phyloP scores from a whole-genome alignment of 2,329 filamentous ascomycete genomes.

The Penicillium concentricum region DNA sequence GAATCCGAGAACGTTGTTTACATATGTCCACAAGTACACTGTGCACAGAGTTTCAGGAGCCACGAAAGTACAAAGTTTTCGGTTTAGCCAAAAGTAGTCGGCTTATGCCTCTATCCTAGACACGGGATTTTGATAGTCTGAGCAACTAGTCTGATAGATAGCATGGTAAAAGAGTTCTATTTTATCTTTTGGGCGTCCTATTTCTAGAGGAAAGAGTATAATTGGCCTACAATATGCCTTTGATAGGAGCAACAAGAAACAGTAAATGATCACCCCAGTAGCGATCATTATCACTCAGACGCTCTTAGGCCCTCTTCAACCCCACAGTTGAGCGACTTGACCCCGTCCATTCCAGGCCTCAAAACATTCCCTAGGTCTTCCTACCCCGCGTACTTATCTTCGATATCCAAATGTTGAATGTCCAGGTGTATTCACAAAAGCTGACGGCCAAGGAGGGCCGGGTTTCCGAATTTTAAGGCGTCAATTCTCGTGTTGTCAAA shows the following conservation, averaged over 20 bases:
- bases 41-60: no score
- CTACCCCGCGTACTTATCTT: slow-evolving; percentile 2
- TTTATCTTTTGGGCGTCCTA: neutral
- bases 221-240: neutral
- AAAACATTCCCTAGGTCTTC: neutral
- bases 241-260: neutral
- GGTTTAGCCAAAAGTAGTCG: neutral
- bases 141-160: neutral
- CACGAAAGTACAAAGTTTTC: neutral
- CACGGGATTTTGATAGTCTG: no score
- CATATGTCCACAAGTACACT: no score
- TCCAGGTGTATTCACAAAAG: neutral
- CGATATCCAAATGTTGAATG: neutral
- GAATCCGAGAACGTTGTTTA: neutral
- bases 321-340: neutral
- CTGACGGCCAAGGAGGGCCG: neutral
- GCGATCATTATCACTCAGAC: neutral
- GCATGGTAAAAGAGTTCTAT: neutral
- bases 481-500: slow-evolving; percentile 6
- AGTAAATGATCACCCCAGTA: slow-evolving; percentile 3
- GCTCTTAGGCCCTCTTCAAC: neutral
- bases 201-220: no score
- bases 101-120: neutral
- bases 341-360: neutral
- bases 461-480: neutral